Percentiles rank a stretch among this genome's conserved stretches.
phyloP scores from a whole-genome alignment of 1,139 yeast genomes.

The Suhomyces choctaworum region DNA sequence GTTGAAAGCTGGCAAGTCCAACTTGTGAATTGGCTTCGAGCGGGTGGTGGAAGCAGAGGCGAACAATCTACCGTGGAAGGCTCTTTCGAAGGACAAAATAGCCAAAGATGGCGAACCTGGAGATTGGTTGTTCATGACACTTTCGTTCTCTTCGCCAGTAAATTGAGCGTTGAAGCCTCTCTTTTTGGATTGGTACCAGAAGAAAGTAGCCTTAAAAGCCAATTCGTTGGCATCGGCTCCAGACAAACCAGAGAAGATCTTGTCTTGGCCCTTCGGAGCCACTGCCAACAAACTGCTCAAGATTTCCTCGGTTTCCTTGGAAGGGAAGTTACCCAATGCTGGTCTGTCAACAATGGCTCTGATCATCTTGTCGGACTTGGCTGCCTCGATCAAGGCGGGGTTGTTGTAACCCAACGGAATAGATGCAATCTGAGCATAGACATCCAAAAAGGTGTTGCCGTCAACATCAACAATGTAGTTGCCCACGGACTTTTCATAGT shows the following conservation, averaged over 20 bases:
- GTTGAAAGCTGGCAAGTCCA: slow-evolving; percentile 79
- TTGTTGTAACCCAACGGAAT: slow-evolving; percentile 79
- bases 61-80: slow-evolving; percentile 83
- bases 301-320: slow-evolving; percentile 58
- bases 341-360: slow-evolving; percentile 74
- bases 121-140: slow-evolving; percentile 65
- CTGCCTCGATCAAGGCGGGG: slow-evolving; percentile 63
- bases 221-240: slow-evolving; percentile 86
- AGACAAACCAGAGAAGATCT: slow-evolving; percentile 73
- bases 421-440: slow-evolving; percentile 77
- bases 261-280: slow-evolving; percentile 70
- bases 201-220: slow-evolving; percentile 82
- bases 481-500: slow-evolving; percentile 66
- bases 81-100: slow-evolving; percentile 67
- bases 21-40: slow-evolving; percentile 80
- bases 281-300: slow-evolving; percentile 56
- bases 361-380: slow-evolving; percentile 63
- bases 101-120: slow-evolving; percentile 80
- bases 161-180: slow-evolving; percentile 55
- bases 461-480: slow-evolving; percentile 73
- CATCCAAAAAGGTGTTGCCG: slow-evolving; percentile 67
- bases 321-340: slow-evolving; percentile 76
- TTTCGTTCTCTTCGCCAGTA: slow-evolving; percentile 56
- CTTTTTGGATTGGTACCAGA: slow-evolving; percentile 65
- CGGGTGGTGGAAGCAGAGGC: slow-evolving; percentile 78